These are phyloP conservation scores for Solanum gandarillasii DNA, from an alignment of 257 asterid species.

Conservation along the genomic window DNA sequence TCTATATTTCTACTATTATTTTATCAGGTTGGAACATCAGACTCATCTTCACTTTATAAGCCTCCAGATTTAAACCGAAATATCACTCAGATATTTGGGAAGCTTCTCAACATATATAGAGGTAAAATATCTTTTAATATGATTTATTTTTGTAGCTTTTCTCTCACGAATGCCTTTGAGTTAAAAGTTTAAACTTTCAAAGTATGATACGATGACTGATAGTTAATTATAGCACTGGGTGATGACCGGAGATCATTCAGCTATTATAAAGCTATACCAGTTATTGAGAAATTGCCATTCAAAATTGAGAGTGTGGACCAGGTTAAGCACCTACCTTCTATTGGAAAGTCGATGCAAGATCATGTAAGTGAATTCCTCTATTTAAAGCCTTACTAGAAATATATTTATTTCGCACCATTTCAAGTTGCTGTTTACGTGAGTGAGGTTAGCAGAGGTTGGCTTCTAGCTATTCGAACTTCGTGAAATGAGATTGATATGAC, in stretches of 20 bases:
- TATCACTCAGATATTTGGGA: slow-evolving; percentile 73
- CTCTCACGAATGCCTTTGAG: not conserved
- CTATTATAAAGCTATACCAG: slow-evolving; percentile 83
- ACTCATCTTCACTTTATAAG: slow-evolving; percentile 45
- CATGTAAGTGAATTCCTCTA: slow-evolving; percentile 47
- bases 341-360: slow-evolving; percentile 87
- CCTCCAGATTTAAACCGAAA: slow-evolving; percentile 90
- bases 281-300: slow-evolving; percentile 86
- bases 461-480: not conserved
- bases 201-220: slow-evolving; percentile 5
- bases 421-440: not conserved
- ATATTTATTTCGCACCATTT: not conserved
- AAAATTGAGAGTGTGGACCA: slow-evolving; percentile 74
- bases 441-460: not conserved
- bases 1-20: not conserved
- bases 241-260: slow-evolving; percentile 93
- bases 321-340: slow-evolving; percentile 73
- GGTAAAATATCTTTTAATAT: slow-evolving; percentile 30
- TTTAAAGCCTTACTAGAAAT: not conserved
- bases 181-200: not conserved
- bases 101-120: slow-evolving; percentile 83
- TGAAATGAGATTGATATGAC: not conserved
- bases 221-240: slow-evolving; percentile 60
- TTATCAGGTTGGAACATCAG: slow-evolving; percentile 45
- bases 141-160: not conserved